A percentile compares a stretch with the other conserved stretches of the same genome.
These are phyloP conservation scores for Saccharomycopsis oosterbeekiorum DNA, from an alignment of 805 yeast species.

Conservation along the genomic window DNA sequence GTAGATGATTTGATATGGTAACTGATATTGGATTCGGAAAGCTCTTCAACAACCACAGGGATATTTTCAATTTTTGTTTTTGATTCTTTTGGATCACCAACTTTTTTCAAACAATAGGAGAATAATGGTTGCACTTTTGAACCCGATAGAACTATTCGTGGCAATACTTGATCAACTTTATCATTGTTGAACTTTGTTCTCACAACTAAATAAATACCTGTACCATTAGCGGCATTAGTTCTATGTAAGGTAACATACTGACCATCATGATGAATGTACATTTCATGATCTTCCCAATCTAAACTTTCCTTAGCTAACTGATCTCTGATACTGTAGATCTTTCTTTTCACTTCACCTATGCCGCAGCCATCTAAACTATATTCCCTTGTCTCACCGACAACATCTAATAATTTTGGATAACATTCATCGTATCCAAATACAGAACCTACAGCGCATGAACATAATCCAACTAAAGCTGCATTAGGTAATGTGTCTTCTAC, in stretches of 20 bases:
- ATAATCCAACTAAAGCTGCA: conserved; percentile 88
- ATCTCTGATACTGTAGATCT: conserved; percentile 48
- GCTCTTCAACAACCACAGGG: conserved; percentile 49
- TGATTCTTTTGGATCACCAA: conserved; percentile 36
- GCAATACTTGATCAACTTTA: conserved; percentile 39
- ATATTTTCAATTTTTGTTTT: conserved; percentile 45
- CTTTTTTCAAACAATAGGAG: conserved; percentile 44
- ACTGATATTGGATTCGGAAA: conserved; percentile 41
- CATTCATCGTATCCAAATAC: conserved; percentile 92
- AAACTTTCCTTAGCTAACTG: conserved; percentile 41
- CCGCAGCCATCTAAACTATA: conserved; percentile 51
- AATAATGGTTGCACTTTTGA: conserved; percentile 48
- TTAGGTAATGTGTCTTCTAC: conserved; percentile 91
- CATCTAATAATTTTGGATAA: conserved; percentile 70
- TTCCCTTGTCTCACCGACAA: conserved; percentile 63
- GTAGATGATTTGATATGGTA: conserved; percentile 33
- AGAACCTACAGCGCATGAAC: conserved; percentile 90
- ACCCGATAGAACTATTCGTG: conserved; percentile 52
- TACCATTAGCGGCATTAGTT: conserved; percentile 71
- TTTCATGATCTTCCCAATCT: conserved; percentile 59
- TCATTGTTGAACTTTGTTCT: conserved; percentile 58
- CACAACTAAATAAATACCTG: conserved; percentile 83
- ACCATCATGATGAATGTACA: conserved; percentile 90
- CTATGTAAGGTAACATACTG: conserved; percentile 88
- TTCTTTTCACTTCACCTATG: conserved; percentile 61